Evolutionary conservation across 2,329 filamentous ascomycete species (phyloP).

Genomic region (Coleophoma eucalyptorum): DNA sequence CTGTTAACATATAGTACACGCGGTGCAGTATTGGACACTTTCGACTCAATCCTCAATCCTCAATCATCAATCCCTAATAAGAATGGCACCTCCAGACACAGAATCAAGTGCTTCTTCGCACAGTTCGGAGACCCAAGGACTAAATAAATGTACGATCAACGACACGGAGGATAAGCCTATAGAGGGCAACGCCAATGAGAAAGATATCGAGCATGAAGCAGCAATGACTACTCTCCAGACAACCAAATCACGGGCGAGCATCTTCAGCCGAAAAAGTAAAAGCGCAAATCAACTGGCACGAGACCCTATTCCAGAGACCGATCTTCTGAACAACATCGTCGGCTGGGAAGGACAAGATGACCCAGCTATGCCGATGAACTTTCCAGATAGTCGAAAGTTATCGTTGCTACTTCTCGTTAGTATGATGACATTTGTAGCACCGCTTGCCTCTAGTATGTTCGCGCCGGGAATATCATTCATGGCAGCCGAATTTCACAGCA

Average conservation of each 20-base stretch:
- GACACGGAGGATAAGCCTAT: not conserved
- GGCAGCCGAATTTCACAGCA: conserved; percentile 13
- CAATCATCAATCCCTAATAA: no score
- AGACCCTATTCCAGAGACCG: conserved; percentile 11
- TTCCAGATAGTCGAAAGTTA: not conserved
- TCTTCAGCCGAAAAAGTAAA: not conserved
- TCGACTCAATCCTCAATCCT: no score
- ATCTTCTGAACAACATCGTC: conserved; percentile 46
- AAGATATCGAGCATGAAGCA: not conserved
- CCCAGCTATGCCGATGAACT: conserved; percentile 43
- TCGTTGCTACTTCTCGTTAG: conserved; percentile 6
- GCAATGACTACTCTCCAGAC: not conserved
- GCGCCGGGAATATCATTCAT: conserved; percentile 31
- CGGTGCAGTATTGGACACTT: no score
- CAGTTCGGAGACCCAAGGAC: no score
- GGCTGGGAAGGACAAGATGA: conserved; percentile 55
- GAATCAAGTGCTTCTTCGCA: no score
- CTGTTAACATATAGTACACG: no score
- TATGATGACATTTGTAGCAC: conserved; percentile 21
- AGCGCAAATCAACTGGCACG: not conserved
- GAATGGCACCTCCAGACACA: no score
- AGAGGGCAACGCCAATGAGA: not conserved
- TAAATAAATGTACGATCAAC: no score
- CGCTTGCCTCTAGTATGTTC: conserved; percentile 35
- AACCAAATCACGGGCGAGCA: not conserved